A percentile compares a stretch with the other conserved stretches of the same genome.
Evolutionary conservation across 345 rosid species (phyloP).

Genomic region (Pseudoturritis turrita): DNA sequence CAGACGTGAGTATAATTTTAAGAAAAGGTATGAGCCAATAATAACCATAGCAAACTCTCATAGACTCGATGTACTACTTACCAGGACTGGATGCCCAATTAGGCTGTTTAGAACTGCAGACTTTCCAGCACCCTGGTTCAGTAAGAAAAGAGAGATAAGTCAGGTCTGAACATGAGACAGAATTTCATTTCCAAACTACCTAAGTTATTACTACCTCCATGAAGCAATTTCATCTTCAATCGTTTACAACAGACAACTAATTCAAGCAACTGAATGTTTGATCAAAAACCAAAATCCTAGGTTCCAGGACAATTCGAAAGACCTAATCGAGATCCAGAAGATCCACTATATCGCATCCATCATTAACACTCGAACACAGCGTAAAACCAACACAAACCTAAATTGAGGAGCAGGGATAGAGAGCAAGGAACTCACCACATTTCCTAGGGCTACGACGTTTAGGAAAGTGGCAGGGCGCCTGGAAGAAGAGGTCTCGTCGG

Average conservation of each 20-base stretch:
- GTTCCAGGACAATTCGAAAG: neutral
- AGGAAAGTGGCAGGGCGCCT: constrained; percentile 71
- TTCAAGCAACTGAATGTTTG: neutral
- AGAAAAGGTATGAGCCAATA: neutral
- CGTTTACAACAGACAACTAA: neutral
- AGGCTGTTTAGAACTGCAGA: constrained; percentile 93
- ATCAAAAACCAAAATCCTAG: neutral
- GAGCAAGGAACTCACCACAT: constrained; percentile 61
- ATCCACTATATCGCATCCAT: constrained; percentile 21
- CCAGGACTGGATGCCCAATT: constrained; percentile 94
- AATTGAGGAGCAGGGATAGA: neutral
- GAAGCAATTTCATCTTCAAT: neutral
- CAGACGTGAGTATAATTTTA: neutral
- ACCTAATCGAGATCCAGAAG: constrained; percentile 32
- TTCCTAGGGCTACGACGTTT: constrained; percentile 82
- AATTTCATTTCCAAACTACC: neutral
- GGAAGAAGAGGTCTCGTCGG: constrained; percentile 60
- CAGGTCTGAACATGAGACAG: neutral
- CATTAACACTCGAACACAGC: constrained; percentile 15
- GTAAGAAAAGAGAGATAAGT: constrained; percentile 3
- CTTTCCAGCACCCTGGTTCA: constrained; percentile 94
- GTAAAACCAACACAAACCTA: neutral
- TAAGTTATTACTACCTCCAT: neutral
- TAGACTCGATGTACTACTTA: constrained; percentile 34
- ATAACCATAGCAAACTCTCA: constrained; percentile 1